Conservation (phyloP, 768 basidiomycete genomes). For the Agaricus sinodeliciosus region DNA sequence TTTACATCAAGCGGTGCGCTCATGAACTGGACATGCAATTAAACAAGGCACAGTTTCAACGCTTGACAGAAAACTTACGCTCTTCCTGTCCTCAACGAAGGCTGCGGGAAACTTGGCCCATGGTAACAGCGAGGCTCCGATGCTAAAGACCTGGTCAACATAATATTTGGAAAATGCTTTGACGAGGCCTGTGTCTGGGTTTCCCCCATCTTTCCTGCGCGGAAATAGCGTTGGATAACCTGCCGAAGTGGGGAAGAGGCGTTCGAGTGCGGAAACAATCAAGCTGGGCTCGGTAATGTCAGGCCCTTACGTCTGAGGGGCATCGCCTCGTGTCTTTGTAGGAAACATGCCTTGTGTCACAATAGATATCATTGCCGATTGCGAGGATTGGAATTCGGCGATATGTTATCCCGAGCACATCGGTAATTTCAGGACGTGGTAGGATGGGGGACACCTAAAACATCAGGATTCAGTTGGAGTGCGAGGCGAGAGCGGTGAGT, state of each 20-base stretch:
- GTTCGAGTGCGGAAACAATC: conserved; percentile 45
- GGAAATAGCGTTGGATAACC: conserved; percentile 47
- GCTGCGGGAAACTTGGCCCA: conserved; percentile 39
- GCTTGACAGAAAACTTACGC: conserved; percentile 23
- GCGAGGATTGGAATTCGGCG: conserved; percentile 55
- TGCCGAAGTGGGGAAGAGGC: conserved; percentile 42
- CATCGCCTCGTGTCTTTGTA: neutral
- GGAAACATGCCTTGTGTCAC: conserved; percentile 39
- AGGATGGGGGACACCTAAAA: conserved; percentile 40
- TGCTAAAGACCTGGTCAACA: conserved; percentile 37
- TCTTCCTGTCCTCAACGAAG: conserved; percentile 44
- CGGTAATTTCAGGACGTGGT: conserved; percentile 52
- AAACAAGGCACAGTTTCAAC: neutral
- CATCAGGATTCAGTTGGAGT: neutral
- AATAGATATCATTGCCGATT: conserved; percentile 56
- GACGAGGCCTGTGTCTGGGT: conserved; percentile 37
- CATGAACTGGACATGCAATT: conserved; percentile 18
- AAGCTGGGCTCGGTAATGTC: conserved; percentile 22
- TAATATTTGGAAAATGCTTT: conserved; percentile 43
- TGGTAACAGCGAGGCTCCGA: conserved; percentile 33
- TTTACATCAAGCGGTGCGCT: conserved; percentile 32
- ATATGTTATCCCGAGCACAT: conserved; percentile 45
- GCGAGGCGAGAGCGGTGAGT: neutral
- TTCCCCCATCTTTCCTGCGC: conserved; percentile 30
- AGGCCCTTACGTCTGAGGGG: neutral